Evolutionary conservation across 495 filamentous ascomycete species (phyloP), one percentile per base, ranked within the genome.

Genomic region (Aspergillus egyptiacus): DNA sequence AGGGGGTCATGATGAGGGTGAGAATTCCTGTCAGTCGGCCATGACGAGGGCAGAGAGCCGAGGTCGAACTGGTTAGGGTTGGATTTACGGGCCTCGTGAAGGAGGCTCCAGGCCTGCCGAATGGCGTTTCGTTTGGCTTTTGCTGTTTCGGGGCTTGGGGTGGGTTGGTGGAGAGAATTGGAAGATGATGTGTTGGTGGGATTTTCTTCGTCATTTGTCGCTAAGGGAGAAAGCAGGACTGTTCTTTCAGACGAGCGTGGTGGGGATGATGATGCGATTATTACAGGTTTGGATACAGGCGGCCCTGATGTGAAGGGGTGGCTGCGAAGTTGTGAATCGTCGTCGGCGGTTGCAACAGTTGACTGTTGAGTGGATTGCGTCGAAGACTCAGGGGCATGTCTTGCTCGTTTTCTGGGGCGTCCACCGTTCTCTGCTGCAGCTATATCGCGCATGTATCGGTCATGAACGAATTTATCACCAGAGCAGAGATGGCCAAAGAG

Each of bases 401-500:
- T 50, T 10, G 54, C 48, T 46, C 61, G 56, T 46, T 70, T 68
- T 15, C 52, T 60, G 14, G 54, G 39, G 15, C 48, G 59, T 22
- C 46, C 34, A 17, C 41, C 48, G 13, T 58, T 54, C 18, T 62
- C 54, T 11, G 46, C 40, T 2, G 43, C 36, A 19, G 60, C 39
- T n/a, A 55, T 48, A 10, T 65, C 48, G 19, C 63, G 66, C 79
- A 93, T 86, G 40, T 80, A 61, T 11, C 56, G 17, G 54, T 96
- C 89, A 53, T 94, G 81, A 10, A 66, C 62, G 55, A 94, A 94
- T 0, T 51, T 43, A 6, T 61, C 64, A 0, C 67, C 76, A 3
- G 74, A 75, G 50, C 87, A 95, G 3, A 85, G 56, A 33, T 82
- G 67, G 0, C 88, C 86, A 50, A 95, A 96, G 0, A 95, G 71